phyloP scores from a whole-genome alignment of 441 rosid species.

The Cnidoscolus chayamansa region DNA sequence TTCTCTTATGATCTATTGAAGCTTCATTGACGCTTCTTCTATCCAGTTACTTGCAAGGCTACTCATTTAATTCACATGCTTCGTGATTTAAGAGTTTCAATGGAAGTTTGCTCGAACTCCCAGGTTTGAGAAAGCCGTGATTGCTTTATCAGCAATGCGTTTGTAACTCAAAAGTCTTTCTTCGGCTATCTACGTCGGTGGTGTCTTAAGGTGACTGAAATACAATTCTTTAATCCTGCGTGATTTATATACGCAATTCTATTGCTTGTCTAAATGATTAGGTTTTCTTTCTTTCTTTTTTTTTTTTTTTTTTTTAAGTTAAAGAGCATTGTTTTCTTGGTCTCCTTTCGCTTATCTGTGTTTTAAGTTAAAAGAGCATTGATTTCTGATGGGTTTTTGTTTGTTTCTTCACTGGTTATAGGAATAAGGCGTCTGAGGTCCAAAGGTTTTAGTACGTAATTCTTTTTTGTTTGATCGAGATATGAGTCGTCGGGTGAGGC shows the following conservation, averaged over 20 bases:
- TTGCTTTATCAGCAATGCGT: conserved; percentile 27
- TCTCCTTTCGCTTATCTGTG: conserved; percentile 26
- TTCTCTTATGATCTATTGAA: conserved; percentile 7
- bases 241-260: conserved; percentile 25
- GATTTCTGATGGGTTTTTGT: conserved; percentile 17
- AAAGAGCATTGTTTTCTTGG: conserved; percentile 23
- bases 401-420: conserved; percentile 17
- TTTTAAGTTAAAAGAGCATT: conserved; percentile 21
- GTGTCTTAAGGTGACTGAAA: conserved; percentile 15
- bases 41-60: conserved; percentile 28
- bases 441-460: conserved; percentile 13
- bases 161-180: conserved; percentile 15
- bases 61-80: conserved; percentile 25
- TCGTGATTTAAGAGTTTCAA: conserved; percentile 38
- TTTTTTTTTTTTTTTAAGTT: conserved; percentile 20
- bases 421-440: conserved; percentile 27
- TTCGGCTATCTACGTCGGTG: conserved; percentile 26
- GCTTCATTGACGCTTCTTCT: conserved; percentile 30
- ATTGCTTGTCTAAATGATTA: conserved; percentile 28
- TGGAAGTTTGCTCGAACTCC: conserved; percentile 23
- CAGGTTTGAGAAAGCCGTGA: conserved; percentile 29
- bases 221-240: conserved; percentile 19
- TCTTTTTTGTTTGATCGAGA: conserved; percentile 32
- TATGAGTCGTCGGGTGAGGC: conserved; percentile 78
- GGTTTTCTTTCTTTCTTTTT: conserved; percentile 19